Percentiles rank a stretch among this genome's conserved stretches.
Evolutionary conservation across 805 yeast genomes (phyloP).

Genomic region (Yamadazyma insecticola): DNA sequence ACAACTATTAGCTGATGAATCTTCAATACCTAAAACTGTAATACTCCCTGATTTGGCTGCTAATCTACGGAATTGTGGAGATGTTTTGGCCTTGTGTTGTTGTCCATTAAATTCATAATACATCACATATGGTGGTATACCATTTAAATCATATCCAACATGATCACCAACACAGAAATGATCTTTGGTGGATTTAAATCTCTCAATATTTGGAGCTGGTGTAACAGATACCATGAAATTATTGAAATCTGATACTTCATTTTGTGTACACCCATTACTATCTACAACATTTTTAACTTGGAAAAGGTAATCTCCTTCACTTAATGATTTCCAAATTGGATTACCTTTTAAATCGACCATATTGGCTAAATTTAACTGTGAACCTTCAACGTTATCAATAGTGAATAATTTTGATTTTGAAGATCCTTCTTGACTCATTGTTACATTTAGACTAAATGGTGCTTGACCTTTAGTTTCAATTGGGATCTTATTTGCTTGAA

Average conservation of each 20-base stretch:
- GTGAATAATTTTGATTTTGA: constrained; percentile 47
- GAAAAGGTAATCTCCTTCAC: constrained; percentile 68
- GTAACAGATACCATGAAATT: constrained; percentile 58
- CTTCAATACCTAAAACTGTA: constrained; percentile 62
- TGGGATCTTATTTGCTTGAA: constrained; percentile 34
- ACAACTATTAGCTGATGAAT: constrained; percentile 70
- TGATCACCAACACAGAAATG: constrained; percentile 93
- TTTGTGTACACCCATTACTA: constrained; percentile 61
- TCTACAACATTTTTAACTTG: constrained; percentile 58
- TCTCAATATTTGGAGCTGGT: constrained; percentile 66
- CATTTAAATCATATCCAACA: constrained; percentile 68
- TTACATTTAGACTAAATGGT: constrained; percentile 59
- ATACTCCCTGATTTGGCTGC: constrained; percentile 83
- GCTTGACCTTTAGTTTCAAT: constrained; percentile 52
- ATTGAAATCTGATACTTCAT: constrained; percentile 32
- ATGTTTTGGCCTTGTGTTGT: constrained; percentile 52
- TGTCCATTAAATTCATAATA: constrained; percentile 68
- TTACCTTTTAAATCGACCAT: constrained; percentile 1
- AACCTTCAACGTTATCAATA: constrained; percentile 36
- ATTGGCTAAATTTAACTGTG: constrained; percentile 6
- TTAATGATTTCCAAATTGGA: constrained; percentile 3
- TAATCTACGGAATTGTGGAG: constrained; percentile 49
- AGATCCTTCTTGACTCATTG: constrained; percentile 55
- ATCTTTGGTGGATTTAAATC: constrained; percentile 13
- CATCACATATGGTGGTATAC: constrained; percentile 75